phyloP scores from a whole-genome alignment of 1,284 basidiomycete species.

The Apiotrichum veenhuisii region DNA sequence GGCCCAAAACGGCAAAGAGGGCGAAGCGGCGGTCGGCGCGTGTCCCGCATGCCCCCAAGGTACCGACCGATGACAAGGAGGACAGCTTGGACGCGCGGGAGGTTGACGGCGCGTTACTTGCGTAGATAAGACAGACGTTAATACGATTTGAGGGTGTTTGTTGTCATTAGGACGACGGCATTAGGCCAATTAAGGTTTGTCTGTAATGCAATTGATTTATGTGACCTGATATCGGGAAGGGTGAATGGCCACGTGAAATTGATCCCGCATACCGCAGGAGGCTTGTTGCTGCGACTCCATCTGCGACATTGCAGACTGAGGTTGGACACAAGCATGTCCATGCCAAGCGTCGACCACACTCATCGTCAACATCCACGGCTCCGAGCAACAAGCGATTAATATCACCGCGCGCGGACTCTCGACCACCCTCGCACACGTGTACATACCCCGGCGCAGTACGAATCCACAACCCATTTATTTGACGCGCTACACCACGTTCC shows the following conservation, averaged over 20 bases:
- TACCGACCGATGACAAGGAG: conserved; percentile 5
- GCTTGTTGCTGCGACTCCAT: background rate
- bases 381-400: too few relatives aligned
- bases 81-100: background rate
- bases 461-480: too few relatives aligned
- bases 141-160: background rate
- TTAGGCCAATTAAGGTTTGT: background rate
- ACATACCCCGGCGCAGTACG: background rate
- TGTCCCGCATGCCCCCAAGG: too few relatives aligned
- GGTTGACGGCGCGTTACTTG: conserved; percentile 7
- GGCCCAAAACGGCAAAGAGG: background rate
- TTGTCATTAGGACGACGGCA: too few relatives aligned
- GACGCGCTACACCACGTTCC: background rate
- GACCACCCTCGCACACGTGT: too few relatives aligned
- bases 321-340: too few relatives aligned
- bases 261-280: too few relatives aligned
- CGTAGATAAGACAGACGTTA: conserved; percentile 2
- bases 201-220: background rate
- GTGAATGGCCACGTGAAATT: too few relatives aligned
- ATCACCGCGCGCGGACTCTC: too few relatives aligned
- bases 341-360: background rate
- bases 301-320: background rate
- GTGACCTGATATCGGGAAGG: background rate
- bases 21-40: background rate
- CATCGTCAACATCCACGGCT: conserved; percentile 10